Conservation (phyloP, 805 yeast species). For the Diddensiella santjacobensis region DNA sequence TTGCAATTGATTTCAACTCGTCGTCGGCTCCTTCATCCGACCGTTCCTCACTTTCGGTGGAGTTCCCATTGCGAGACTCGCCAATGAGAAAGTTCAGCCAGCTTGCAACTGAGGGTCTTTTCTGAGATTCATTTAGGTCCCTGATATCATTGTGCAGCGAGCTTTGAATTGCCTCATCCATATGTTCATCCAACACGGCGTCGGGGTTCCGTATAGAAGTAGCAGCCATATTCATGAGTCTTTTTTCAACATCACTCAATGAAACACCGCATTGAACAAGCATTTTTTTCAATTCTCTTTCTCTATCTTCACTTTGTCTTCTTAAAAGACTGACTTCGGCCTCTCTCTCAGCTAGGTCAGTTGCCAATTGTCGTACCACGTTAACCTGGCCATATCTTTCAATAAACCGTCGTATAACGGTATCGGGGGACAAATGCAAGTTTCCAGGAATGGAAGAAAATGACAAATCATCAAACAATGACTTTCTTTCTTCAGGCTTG, state of each 20-base stretch:
- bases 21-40: not conserved
- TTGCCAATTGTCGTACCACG: conserved; percentile 45
- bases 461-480: conserved; percentile 23
- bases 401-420: conserved; percentile 32
- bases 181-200: conserved; percentile 22
- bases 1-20: conserved; percentile 5
- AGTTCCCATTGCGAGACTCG: not conserved
- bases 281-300: conserved; percentile 29
- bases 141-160: not conserved
- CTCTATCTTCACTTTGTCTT: conserved; percentile 29
- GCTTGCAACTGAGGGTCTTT: not conserved
- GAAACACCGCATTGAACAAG: conserved; percentile 29
- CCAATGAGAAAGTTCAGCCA: not conserved
- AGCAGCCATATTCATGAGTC: conserved; percentile 22
- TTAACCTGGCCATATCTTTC: conserved; percentile 34
- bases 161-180: conserved; percentile 23
- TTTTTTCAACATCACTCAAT: conserved; percentile 27
- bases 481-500: conserved; percentile 10
- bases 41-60: not conserved
- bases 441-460: conserved; percentile 34
- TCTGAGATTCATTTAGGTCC: not conserved
- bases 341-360: conserved; percentile 47
- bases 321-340: conserved; percentile 42
- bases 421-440: conserved; percentile 35
- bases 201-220: conserved; percentile 22